A percentile compares a stretch with the other conserved stretches of the same genome.
Conservation (phyloP, 495 filamentous ascomycete species). For the Annulohypoxylon moriforme region DNA sequence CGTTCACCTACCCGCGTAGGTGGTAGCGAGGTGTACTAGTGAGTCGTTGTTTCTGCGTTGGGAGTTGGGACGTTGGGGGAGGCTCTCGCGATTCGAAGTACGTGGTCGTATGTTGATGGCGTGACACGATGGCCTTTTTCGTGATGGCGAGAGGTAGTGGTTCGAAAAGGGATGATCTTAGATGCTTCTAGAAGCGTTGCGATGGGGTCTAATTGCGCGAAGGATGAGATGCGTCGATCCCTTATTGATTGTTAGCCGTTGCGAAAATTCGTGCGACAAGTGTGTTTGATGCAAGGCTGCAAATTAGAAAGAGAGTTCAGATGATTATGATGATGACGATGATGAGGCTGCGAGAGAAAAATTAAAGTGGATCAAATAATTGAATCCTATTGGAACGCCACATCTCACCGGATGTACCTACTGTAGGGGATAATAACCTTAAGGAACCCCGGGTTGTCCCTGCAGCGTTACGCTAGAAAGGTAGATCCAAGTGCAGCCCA, state of each 20-base stretch:
- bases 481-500: slow-evolving; percentile 25
- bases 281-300: slow-evolving; percentile 23
- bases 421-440: neutral
- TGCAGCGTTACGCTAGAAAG: slow-evolving; percentile 24
- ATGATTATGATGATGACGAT: slow-evolving; percentile 16
- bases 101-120: slow-evolving; percentile 41
- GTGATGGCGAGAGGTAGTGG: slow-evolving; percentile 11
- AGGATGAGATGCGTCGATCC: neutral
- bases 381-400: slow-evolving; percentile 17
- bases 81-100: slow-evolving; percentile 19
- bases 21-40: neutral
- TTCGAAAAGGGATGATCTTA: slow-evolving; percentile 11
- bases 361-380: slow-evolving; percentile 23
- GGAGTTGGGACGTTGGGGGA: neutral
- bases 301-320: slow-evolving; percentile 3
- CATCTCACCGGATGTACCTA: slow-evolving; percentile 21
- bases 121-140: slow-evolving; percentile 28
- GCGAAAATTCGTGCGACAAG: slow-evolving; percentile 4
- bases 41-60: neutral
- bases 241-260: slow-evolving; percentile 8
- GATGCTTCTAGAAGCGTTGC: slow-evolving; percentile 4
- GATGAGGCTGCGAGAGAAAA: slow-evolving; percentile 36
- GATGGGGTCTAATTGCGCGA: slow-evolving; percentile 1
- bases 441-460: slow-evolving; percentile 10
- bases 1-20: slow-evolving; percentile 7